Conservation (phyloP, 2,329 filamentous ascomycete species). For the Hypoxylon sp. region DNA sequence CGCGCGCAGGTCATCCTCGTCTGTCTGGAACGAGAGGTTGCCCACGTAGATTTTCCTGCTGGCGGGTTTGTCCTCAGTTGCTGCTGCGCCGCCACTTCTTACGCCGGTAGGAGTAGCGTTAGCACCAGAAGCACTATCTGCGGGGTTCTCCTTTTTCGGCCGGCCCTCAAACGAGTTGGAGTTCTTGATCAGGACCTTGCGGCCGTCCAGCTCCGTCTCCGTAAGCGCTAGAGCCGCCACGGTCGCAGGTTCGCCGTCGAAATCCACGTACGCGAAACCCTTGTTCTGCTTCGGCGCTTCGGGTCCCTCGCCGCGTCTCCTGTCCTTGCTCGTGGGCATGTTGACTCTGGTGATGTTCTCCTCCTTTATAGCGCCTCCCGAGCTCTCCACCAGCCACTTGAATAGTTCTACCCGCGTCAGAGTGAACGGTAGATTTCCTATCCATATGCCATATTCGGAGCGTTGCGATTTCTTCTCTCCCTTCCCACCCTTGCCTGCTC, state of each 20-base stretch:
- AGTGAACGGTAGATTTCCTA: constrained; percentile 93
- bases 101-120: constrained; percentile 48
- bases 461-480: constrained; percentile 68
- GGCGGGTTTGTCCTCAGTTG: constrained; percentile 58
- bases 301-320: constrained; percentile 46
- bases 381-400: constrained; percentile 82
- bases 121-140: constrained; percentile 53
- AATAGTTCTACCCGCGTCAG: constrained; percentile 81
- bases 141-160: constrained; percentile 72
- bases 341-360: constrained; percentile 87
- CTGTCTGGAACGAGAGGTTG: constrained; percentile 86
- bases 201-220: constrained; percentile 83
- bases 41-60: constrained; percentile 92
- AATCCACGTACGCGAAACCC: constrained; percentile 97
- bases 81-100: constrained; percentile 46
- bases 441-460: constrained; percentile 91
- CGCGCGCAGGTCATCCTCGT: constrained; percentile 82
- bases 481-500: constrained; percentile 57
- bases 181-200: constrained; percentile 93
- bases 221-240: constrained; percentile 86
- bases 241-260: constrained; percentile 77
- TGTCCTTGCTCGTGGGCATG: constrained; percentile 74
- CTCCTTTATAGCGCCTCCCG: constrained; percentile 74
- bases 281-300: constrained; percentile 74
- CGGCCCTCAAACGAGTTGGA: constrained; percentile 92